Evolutionary conservation across 345 rosid species (phyloP), one percentile per base, ranked within the genome.

Genomic region (Eucalyptus caleyi): DNA sequence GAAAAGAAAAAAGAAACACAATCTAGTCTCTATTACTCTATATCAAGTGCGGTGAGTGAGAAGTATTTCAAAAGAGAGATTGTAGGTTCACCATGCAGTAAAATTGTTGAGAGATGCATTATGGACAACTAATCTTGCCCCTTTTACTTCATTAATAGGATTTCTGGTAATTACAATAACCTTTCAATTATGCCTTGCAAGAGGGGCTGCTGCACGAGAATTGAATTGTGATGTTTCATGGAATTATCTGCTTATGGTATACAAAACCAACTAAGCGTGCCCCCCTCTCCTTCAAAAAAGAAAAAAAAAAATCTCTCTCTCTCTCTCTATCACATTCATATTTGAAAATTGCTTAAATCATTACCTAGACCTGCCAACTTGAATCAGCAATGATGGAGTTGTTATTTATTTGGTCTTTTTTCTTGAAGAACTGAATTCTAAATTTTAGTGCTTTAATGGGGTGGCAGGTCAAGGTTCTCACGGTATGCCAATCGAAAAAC

Each of bases 401-500:
- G 53, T 69, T 69, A 45, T 65, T 30, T 51, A 13, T 86, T 88
- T 89, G 9, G 69, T 67, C 85, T 54, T 37, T 5, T 77, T 37
- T 37, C 83, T 19, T 77, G 83, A 77, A 37, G 83, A 50, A 45
- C 42, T 87, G 54, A 87, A 87, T 42, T 15, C 16, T 82, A 40
- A 49, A 87, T 88, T 87, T 89, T 47, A 30, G 15, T 53, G 88
- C 51, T 86, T 45, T 90, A 86, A 56, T 87, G 40, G 89, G 90
- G 88, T 54, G 90, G 91, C 93, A 97, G 99, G 93, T 90, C 47
- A 96, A 90, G 93, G 96, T 97, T 67, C 97, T 98, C 67, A 95
- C 98, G 26, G 93, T 93, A 32, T 98, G 98, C 94, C 99, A 97
- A 90, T 93, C 99, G 34, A 95, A 91, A 92, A 91, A 91, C 88